A percentile compares a stretch with the other conserved stretches of the same genome.
Evolutionary conservation across 768 basidiomycete species (phyloP).

Genomic region (Epithele typhae): DNA sequence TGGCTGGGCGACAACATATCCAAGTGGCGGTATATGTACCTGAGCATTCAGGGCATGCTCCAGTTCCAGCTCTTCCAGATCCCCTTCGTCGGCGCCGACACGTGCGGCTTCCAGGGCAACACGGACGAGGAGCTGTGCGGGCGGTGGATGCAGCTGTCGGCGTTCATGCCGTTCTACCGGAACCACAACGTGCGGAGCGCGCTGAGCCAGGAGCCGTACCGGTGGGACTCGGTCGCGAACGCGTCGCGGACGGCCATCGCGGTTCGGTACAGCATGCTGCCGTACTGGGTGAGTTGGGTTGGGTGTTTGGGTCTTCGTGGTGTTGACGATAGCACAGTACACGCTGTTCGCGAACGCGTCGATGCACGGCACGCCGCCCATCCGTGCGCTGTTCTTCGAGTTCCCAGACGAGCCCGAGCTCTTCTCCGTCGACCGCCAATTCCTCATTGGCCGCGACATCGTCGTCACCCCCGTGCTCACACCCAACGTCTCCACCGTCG

Average conservation of each 20-base stretch:
- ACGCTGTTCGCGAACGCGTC: constrained; percentile 71
- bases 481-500: constrained; percentile 64
- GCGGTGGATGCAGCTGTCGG: constrained; percentile 84
- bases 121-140: constrained; percentile 79
- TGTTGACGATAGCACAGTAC: constrained; percentile 38
- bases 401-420: constrained; percentile 69
- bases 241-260: constrained; percentile 68
- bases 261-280: constrained; percentile 67
- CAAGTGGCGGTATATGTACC: constrained; percentile 67
- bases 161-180: constrained; percentile 78
- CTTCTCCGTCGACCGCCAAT: constrained; percentile 62
- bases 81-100: constrained; percentile 81
- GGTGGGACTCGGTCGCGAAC: constrained; percentile 76
- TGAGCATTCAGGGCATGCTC: constrained; percentile 69
- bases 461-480: constrained; percentile 73
- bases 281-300: constrained; percentile 62
- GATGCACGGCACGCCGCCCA: constrained; percentile 57
- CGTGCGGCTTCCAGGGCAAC: constrained; percentile 66
- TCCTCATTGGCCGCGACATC: constrained; percentile 64
- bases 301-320: neutral
- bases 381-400: constrained; percentile 75
- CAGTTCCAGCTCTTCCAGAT: constrained; percentile 85
- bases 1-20: constrained; percentile 81
- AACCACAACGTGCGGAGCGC: constrained; percentile 71
- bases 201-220: constrained; percentile 74